These are phyloP conservation scores for Karstenula rhodostoma DNA, from an alignment of 2,329 filamentous ascomycete species.

Conservation along the genomic window DNA sequence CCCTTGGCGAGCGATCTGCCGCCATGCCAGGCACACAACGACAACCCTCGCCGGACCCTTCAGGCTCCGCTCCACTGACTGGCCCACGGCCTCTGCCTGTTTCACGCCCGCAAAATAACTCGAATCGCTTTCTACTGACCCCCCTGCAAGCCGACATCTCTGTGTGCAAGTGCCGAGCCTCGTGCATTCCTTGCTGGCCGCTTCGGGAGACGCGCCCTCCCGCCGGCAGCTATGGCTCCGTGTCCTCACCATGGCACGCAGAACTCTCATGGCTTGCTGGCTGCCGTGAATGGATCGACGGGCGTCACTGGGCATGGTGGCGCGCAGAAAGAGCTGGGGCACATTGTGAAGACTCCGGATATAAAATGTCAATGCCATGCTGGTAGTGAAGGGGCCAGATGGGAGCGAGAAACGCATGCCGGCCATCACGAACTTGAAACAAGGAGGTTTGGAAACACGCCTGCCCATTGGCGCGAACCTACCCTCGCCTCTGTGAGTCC, in stretches of 20 bases:
- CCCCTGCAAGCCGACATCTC: constrained; percentile 31
- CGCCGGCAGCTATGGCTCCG: constrained; percentile 34
- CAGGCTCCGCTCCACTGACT: constrained; percentile 24
- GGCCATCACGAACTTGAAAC: constrained; percentile 48
- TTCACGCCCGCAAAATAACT: constrained; percentile 33
- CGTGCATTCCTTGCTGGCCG: constrained; percentile 38
- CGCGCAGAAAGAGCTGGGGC: constrained; percentile 31
- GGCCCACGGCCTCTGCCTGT: constrained; percentile 25
- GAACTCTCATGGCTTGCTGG: constrained; percentile 37
- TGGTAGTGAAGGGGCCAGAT: constrained; percentile 30
- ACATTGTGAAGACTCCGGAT: constrained; percentile 30
- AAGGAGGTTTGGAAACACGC: constrained; percentile 36
- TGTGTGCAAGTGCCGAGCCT: constrained; percentile 31
- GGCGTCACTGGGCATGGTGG: constrained; percentile 28
- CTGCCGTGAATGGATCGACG: constrained; percentile 27
- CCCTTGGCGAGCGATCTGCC: constrained; percentile 37
- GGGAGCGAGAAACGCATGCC: constrained; percentile 39
- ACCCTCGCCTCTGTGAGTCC: constrained; percentile 36
- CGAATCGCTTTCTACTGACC: constrained; percentile 29
- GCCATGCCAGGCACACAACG: constrained; percentile 31
- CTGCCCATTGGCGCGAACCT: constrained; percentile 38
- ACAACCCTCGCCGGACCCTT: constrained; percentile 23
- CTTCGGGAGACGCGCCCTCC: constrained; percentile 24
- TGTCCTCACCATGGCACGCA: constrained; percentile 34
- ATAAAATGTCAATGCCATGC: constrained; percentile 42